Evolutionary conservation across 2,329 filamentous ascomycete genomes (phyloP).

Genomic region (Verticillium zaregamsianum): DNA sequence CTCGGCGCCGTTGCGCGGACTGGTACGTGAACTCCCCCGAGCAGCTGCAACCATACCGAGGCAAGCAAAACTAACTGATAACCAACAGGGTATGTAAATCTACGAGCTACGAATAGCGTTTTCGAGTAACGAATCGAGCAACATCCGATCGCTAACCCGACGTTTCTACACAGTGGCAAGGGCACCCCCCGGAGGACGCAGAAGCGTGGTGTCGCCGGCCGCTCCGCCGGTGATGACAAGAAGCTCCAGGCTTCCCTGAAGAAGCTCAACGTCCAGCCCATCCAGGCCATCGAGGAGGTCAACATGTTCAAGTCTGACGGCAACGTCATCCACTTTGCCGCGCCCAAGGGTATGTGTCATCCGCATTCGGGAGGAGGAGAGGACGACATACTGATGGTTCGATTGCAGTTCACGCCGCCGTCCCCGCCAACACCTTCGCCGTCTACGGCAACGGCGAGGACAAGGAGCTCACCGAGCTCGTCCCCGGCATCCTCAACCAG

Average conservation of each 20-base stretch:
- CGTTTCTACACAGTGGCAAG: conserved; percentile 65
- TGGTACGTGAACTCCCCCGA: conserved; percentile 50
- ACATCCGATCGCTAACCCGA: conserved; percentile 22
- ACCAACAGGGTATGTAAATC: conserved; percentile 31
- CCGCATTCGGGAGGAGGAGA: not conserved
- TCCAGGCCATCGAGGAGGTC: conserved; percentile 99
- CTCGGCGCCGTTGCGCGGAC: conserved; percentile 54
- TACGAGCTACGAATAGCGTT: not conserved
- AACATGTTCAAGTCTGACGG: conserved; percentile 99
- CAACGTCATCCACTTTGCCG: conserved; percentile 99
- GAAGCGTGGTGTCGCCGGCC: conserved; percentile 88
- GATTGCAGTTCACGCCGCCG: conserved; percentile 81
- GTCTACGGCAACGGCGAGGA: conserved; percentile 99
- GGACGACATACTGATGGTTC: not conserved
- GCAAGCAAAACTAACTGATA: conserved; percentile 11
- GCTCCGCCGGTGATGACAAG: conserved; percentile 95
- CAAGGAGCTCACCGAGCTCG: conserved; percentile 99
- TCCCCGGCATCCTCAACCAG: conserved; percentile 99
- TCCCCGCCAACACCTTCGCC: conserved; percentile 98
- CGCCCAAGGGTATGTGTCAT: conserved; percentile 78
- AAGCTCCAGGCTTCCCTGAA: conserved; percentile 96
- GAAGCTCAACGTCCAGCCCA: conserved; percentile 99
- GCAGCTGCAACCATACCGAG: not conserved
- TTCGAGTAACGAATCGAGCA: not conserved
- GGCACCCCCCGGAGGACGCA: conserved; percentile 96